Conservation (phyloP, 1,284 basidiomycete genomes). For the Leccinum ponderosum region DNA sequence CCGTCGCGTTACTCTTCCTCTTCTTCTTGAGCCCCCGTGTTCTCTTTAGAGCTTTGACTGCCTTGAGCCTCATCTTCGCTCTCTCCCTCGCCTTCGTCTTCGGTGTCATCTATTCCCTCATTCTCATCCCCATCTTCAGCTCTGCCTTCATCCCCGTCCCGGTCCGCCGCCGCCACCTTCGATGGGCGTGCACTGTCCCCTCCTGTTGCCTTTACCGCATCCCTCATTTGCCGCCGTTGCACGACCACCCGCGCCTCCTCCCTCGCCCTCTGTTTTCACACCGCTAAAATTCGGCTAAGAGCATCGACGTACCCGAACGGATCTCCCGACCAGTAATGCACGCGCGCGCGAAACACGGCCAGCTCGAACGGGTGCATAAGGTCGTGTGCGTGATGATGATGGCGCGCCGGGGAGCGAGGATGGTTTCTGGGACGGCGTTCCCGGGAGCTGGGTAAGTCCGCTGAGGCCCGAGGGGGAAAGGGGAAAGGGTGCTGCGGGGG, state of each 20-base stretch:
- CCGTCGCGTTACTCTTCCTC: slow-evolving; percentile 19
- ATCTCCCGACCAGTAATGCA: slow-evolving; percentile 76
- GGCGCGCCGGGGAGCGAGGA: slow-evolving; percentile 11
- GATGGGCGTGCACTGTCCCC: neutral
- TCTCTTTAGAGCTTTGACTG: neutral
- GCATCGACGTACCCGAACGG: slow-evolving; percentile 74
- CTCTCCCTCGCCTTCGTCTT: neutral
- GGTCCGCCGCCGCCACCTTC: neutral
- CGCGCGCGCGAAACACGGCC: slow-evolving; percentile 68
- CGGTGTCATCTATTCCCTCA: neutral
- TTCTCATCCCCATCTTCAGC: neutral
- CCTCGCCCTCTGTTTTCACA: slow-evolving; percentile 67
- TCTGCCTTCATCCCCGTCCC: neutral
- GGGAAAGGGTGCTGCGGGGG: slow-evolving; percentile 2
- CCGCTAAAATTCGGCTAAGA: slow-evolving; percentile 74
- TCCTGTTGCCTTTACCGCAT: neutral
- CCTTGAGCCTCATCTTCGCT: neutral
- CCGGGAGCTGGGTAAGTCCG: slow-evolving; percentile 27
- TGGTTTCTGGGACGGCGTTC: slow-evolving; percentile 24
- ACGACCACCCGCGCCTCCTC: slow-evolving; percentile 30
- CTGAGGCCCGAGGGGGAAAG: slow-evolving; percentile 26
- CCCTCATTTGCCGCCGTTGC: slow-evolving; percentile 39
- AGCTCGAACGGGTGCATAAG: slow-evolving; percentile 76
- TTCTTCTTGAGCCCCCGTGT: neutral
- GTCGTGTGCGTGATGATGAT: slow-evolving; percentile 39